Evolutionary conservation across 306 rosid genomes (phyloP), one percentile per base, ranked within the genome.

Genomic region (Acacia confusa): DNA sequence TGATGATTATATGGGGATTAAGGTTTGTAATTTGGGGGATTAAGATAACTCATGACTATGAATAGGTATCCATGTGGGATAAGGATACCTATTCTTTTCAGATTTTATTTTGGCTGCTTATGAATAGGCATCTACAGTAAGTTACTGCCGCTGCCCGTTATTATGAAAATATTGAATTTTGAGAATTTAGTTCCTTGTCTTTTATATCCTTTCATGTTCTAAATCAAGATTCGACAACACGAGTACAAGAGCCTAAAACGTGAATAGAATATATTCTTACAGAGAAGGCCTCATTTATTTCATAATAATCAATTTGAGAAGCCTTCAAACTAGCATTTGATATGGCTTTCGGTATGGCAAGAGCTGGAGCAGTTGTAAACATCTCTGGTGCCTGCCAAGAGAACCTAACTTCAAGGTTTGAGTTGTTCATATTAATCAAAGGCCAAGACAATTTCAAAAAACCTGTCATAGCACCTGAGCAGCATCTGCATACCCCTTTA

Each of bases 271-370:
- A 32, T 63, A 63, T 63, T 76, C 97, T 82, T 83, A 92, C 98
- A 27, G 98, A 91, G 84, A 94, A 94, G 17, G 98, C 98, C 87
- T 94, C 97, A 83, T 95, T 92, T 85, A 95, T 95, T 86, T 95
- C 97, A 78, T 87, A 95, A 80, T 85, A 92, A 90, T 92, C 97
- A 73, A 94, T 88, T 78, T 91, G 92, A 82, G 98, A 91, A 83
- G 94, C 91, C 80, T 83, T 77, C 83, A 94, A 88, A 79, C 97
- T 91, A 85, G 98, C 88, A 88, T 90, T 91, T 75, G 92, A 89
- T 82, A 95, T 88, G 58, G 98, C 98, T 88, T 87, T 92, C 17
- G 97, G 97, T 75, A 92, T 91, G 17, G 91, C 97, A 32, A 91
- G 97, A 75, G 97, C 87, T 24, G 97, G 98, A 72, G 98, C 95